Evolutionary conservation across 2,329 filamentous ascomycete genomes (phyloP).

Genomic region (Xylaria sp.): DNA sequence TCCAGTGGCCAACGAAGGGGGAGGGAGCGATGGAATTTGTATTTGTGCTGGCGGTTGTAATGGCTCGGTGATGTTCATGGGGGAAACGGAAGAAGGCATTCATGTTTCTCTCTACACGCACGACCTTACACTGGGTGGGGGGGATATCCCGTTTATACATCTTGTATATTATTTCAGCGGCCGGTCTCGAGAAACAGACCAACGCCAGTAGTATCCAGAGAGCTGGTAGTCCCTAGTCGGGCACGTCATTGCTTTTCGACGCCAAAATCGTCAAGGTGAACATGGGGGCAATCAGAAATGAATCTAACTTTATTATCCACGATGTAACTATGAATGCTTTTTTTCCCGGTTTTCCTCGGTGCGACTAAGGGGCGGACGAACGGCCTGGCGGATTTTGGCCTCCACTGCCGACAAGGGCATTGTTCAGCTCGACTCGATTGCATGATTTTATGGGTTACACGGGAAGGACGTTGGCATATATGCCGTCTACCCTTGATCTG

Average conservation of each 20-base stretch:
- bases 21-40: constrained; percentile 19
- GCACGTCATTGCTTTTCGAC: constrained; percentile 12
- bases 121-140: constrained; percentile 17
- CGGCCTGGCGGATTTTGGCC: background rate
- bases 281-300: background rate
- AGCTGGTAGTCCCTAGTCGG: no score
- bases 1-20: constrained; percentile 3
- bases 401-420: background rate
- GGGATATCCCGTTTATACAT: constrained; percentile 23
- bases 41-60: constrained; percentile 20
- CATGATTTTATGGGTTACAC: constrained; percentile 17
- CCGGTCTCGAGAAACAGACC: constrained; percentile 9
- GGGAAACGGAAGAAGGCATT: constrained; percentile 13
- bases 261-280: background rate
- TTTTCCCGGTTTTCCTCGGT: constrained; percentile 2
- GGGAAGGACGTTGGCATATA: background rate
- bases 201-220: background rate
- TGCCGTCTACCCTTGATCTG: background rate
- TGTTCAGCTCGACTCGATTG: constrained; percentile 14
- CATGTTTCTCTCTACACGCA: constrained; percentile 18
- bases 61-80: constrained; percentile 12
- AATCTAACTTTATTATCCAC: constrained; percentile 16
- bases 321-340: background rate
- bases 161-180: constrained; percentile 31
- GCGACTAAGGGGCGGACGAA: background rate